Evolutionary conservation across 2,329 filamentous ascomycete species (phyloP).

Genomic region (Ascochyta koolunga): DNA sequence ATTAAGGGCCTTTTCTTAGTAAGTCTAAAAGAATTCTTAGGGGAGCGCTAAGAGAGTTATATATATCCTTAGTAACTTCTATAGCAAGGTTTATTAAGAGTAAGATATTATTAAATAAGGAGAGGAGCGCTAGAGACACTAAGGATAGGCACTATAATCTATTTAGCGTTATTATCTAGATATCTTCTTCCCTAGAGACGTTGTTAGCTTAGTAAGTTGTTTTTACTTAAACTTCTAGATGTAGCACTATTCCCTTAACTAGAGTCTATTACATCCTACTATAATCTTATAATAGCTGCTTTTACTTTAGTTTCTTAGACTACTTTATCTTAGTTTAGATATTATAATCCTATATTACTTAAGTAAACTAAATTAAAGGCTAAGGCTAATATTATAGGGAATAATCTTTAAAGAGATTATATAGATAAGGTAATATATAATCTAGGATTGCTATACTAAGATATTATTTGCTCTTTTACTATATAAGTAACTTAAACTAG

Average conservation of each 20-base stretch:
- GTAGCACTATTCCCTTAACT: background rate
- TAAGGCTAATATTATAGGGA: background rate
- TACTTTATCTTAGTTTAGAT: background rate
- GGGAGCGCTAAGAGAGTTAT: constrained; percentile 1
- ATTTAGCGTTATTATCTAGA: constrained; percentile 3
- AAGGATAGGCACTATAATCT: background rate
- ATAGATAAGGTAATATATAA: background rate
- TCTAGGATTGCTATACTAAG: background rate
- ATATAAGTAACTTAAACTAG: background rate
- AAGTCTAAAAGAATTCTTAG: background rate
- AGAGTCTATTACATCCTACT: constrained; percentile 6
- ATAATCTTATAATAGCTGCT: background rate
- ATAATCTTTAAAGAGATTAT: background rate
- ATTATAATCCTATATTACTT: background rate
- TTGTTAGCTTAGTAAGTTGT: background rate
- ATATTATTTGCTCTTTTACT: background rate
- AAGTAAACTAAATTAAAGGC: background rate
- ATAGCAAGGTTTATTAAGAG: background rate
- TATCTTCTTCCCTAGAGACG: constrained; percentile 4
- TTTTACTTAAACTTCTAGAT: constrained; percentile 5
- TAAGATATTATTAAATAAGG: background rate
- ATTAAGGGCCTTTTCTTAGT: background rate
- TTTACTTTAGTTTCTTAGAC: background rate
- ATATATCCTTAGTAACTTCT: background rate
- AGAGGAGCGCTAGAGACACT: background rate